Evolutionary conservation across 1,139 yeast species (phyloP).

Genomic region (Groenewaldozyma sp.): DNA sequence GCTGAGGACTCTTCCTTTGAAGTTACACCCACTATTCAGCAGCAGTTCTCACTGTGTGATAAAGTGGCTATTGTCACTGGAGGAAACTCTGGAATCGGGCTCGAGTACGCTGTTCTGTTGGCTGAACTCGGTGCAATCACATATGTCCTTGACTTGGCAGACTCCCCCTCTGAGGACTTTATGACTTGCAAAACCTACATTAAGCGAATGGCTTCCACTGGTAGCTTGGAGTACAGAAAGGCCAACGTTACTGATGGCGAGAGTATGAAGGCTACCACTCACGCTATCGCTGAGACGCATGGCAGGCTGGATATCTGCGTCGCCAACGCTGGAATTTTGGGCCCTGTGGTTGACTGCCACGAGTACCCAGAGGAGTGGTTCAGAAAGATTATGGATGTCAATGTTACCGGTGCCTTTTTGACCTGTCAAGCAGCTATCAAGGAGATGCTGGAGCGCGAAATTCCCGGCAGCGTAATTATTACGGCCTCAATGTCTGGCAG

Average conservation of each 20-base stretch:
- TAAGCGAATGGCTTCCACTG: conserved; percentile 28
- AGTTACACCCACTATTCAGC: conserved; percentile 17
- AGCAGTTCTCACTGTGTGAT: conserved; percentile 32
- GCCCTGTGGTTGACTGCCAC: conserved; percentile 37
- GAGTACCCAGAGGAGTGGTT: conserved; percentile 37
- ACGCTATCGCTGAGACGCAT: conserved; percentile 41
- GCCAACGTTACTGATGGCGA: conserved; percentile 38
- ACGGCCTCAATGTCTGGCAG: conserved; percentile 53
- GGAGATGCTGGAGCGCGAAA: conserved; percentile 35
- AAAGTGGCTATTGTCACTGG: conserved; percentile 35
- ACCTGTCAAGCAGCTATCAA: conserved; percentile 45
- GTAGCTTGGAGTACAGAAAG: conserved; percentile 38
- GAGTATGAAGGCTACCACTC: conserved; percentile 36
- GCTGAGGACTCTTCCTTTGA: conserved; percentile 19
- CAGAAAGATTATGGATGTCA: conserved; percentile 38
- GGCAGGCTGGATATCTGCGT: conserved; percentile 54
- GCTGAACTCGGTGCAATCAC: conserved; percentile 36
- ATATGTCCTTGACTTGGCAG: conserved; percentile 27
- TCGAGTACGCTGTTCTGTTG: conserved; percentile 29
- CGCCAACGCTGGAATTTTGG: conserved; percentile 58
- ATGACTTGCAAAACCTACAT: conserved; percentile 18
- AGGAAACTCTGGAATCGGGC: conserved; percentile 35
- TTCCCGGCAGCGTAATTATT: conserved; percentile 42
- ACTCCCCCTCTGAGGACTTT: conserved; percentile 29
- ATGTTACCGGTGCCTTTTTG: conserved; percentile 43